A percentile compares a stretch with the other conserved stretches of the same genome.
These are phyloP conservation scores for Dunaliella primolecta DNA, from an alignment of 139 green algal species.

Conservation along the genomic window DNA sequence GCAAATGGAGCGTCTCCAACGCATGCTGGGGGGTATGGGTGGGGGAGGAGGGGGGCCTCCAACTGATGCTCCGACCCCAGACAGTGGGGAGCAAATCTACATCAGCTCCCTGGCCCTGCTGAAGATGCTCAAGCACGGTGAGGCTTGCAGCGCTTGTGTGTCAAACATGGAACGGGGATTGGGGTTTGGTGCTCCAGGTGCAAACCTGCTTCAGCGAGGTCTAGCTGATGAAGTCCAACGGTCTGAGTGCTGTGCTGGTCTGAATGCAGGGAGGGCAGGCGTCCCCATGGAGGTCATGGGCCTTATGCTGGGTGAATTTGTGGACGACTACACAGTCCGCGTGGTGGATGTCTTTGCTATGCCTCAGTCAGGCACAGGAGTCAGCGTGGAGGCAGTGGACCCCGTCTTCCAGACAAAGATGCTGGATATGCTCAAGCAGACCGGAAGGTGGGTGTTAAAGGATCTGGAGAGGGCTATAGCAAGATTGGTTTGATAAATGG, in stretches of 20 bases:
- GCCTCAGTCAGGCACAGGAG: conserved; percentile 96
- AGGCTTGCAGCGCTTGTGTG: conserved; percentile 3
- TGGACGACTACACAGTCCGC: conserved; percentile 98
- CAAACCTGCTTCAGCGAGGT: neutral
- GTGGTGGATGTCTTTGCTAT: conserved; percentile 99
- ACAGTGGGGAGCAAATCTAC: conserved; percentile 97
- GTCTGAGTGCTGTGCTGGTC: neutral
- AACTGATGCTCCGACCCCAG: conserved; percentile 60
- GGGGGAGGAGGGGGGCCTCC: conserved; percentile 29
- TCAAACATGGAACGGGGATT: neutral
- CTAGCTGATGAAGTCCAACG: neutral
- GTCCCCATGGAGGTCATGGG: conserved; percentile 99
- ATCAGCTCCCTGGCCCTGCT: conserved; percentile 95
- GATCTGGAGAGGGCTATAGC: no score
- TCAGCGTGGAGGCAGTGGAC: conserved; percentile 97
- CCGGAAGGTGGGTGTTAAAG: conserved; percentile 75
- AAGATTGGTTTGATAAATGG: no score
- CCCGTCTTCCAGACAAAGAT: conserved; percentile 99
- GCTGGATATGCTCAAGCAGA: conserved; percentile 99
- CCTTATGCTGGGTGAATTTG: conserved; percentile 99
- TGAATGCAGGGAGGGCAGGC: conserved; percentile 79
- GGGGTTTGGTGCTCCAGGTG: neutral
- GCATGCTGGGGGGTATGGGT: conserved; percentile 56
- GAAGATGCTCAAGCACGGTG: conserved; percentile 99
- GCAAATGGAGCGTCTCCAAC: conserved; percentile 73